Percentiles rank a stretch among this genome's conserved stretches.
phyloP scores from a whole-genome alignment of 2,329 filamentous ascomycete species.

The Arthrobotrys sphaeroides region DNA sequence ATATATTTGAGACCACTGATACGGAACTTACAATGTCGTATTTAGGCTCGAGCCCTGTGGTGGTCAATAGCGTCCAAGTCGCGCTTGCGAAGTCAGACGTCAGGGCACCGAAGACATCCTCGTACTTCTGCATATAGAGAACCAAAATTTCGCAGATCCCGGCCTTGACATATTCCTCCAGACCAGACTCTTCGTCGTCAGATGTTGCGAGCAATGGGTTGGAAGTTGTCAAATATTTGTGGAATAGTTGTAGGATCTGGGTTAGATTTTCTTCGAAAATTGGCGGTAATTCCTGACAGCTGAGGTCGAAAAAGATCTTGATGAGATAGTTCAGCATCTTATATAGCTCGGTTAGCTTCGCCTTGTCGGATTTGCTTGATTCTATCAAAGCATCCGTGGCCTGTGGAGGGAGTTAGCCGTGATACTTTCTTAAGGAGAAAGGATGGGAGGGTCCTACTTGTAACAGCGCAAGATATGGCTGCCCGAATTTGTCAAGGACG shows the following conservation, averaged over 20 bases:
- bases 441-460: slow-evolving; percentile 66
- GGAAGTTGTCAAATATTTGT: slow-evolving; percentile 92
- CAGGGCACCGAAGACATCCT: slow-evolving; percentile 87
- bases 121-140: slow-evolving; percentile 92
- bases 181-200: slow-evolving; percentile 87
- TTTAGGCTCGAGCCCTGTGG: slow-evolving; percentile 84
- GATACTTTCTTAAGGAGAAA: background rate
- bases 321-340: slow-evolving; percentile 86
- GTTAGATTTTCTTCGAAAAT: slow-evolving; percentile 89
- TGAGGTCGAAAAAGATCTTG: slow-evolving; percentile 94
- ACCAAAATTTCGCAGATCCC: slow-evolving; percentile 92
- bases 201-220: slow-evolving; percentile 83
- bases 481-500: slow-evolving; percentile 84
- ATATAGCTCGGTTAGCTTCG: slow-evolving; percentile 78
- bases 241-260: slow-evolving; percentile 78
- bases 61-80: slow-evolving; percentile 90
- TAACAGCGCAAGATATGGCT: slow-evolving; percentile 82
- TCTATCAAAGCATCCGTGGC: slow-evolving; percentile 70
- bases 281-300: slow-evolving; percentile 94
- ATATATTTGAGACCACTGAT: background rate
- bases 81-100: slow-evolving; percentile 85
- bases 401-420: slow-evolving; percentile 57
- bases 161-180: slow-evolving; percentile 85
- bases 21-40: slow-evolving; percentile 73
- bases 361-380: slow-evolving; percentile 78